Evolutionary conservation across 345 rosid genomes (phyloP).

Genomic region (Eucalyptus pauciflora): DNA sequence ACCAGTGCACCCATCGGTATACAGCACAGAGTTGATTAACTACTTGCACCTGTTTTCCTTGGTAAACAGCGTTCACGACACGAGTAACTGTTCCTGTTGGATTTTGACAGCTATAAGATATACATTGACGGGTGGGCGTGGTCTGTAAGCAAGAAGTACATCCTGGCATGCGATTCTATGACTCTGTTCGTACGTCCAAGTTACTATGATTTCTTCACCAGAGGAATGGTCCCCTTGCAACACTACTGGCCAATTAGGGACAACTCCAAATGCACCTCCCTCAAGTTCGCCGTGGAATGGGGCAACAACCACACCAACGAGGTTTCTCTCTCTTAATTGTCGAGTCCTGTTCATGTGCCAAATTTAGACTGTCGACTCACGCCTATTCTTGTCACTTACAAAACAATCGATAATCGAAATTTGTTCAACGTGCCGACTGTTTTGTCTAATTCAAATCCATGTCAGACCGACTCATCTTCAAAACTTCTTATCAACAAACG

Average conservation of each 20-base stretch:
- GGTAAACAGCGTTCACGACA: neutral
- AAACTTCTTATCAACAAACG: neutral
- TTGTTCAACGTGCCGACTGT: neutral
- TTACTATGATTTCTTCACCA: constrained; percentile 47
- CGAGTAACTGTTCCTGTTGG: neutral
- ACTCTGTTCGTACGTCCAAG: constrained; percentile 29
- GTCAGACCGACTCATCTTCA: neutral
- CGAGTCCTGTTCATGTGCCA: neutral
- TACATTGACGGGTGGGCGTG: constrained; percentile 67
- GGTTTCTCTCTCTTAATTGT: neutral
- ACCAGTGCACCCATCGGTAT: constrained; percentile 60
- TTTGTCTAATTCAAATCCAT: too few species aligned
- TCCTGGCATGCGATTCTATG: constrained; percentile 70
- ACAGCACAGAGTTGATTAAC: neutral
- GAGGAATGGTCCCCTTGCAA: constrained; percentile 57
- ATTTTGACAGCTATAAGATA: constrained; percentile 47
- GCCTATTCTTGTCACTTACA: neutral
- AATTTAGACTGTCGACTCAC: neutral
- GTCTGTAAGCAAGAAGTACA: constrained; percentile 81
- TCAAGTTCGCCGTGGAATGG: constrained; percentile 72
- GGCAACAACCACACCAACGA: constrained; percentile 33
- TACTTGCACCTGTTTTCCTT: neutral
- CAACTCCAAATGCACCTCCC: constrained; percentile 34
- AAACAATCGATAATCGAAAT: neutral
- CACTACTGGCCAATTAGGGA: constrained; percentile 77